A percentile compares a stretch with the other conserved stretches of the same genome.
These are phyloP conservation scores for Solanum clarkiae DNA, from an alignment of 257 asterid species.

Conservation along the genomic window DNA sequence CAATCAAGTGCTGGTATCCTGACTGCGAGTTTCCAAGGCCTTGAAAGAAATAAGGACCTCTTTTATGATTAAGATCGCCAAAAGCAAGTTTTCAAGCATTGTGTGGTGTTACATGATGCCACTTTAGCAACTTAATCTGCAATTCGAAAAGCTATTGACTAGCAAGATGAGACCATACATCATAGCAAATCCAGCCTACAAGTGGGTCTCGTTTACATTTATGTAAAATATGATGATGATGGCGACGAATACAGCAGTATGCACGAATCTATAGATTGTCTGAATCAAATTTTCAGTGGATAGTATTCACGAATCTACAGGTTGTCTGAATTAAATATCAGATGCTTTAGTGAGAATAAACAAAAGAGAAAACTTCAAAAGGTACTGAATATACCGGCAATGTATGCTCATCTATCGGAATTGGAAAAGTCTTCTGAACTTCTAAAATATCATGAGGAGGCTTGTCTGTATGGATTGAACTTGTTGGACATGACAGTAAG, in stretches of 20 bases:
- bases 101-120: background rate
- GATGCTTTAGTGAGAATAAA: background rate
- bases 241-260: background rate
- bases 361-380: background rate
- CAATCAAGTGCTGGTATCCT: background rate
- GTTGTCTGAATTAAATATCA: background rate
- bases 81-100: background rate
- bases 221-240: background rate
- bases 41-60: background rate
- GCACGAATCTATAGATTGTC: background rate
- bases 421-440: conserved; percentile 53
- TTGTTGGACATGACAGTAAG: conserved; percentile 62
- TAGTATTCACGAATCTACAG: background rate
- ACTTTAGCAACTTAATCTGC: background rate
- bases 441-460: conserved; percentile 39
- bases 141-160: background rate
- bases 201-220: background rate
- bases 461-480: conserved; percentile 51
- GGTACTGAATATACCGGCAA: conserved; percentile 21
- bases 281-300: background rate
- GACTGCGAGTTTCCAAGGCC: background rate
- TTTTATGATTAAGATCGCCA: background rate
- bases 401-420: conserved; percentile 35
- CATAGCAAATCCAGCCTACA: background rate
- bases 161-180: background rate